These are phyloP conservation scores for Epichloe uncinata DNA, from an alignment of 2,329 filamentous ascomycete genomes.

Conservation along the genomic window DNA sequence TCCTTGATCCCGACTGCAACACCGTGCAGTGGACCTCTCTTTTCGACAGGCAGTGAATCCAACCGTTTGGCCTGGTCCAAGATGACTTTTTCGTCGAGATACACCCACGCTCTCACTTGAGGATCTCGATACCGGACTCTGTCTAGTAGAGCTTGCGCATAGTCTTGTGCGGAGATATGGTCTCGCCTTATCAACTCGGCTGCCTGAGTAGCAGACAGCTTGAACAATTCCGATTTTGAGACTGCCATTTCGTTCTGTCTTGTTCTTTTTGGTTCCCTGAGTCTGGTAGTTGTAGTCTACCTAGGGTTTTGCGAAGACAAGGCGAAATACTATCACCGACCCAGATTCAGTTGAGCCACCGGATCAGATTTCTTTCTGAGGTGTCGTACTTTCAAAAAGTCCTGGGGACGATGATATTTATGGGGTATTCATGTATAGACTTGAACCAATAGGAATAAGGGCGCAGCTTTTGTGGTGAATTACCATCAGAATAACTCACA, in stretches of 20 bases:
- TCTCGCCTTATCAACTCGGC: conserved; percentile 6
- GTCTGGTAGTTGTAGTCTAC: background rate
- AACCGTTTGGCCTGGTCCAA: conserved; percentile 35
- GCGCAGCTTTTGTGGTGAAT: background rate
- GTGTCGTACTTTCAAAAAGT: background rate
- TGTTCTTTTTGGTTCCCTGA: background rate
- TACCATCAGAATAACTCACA: background rate
- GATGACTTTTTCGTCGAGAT: conserved; percentile 31
- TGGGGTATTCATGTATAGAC: background rate
- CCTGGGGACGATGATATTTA: background rate
- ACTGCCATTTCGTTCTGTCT: background rate
- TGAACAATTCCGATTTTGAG: conserved; percentile 1
- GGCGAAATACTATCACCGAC: background rate
- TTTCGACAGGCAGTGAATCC: conserved; percentile 31
- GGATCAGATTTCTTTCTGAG: background rate
- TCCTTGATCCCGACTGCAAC: conserved; percentile 47
- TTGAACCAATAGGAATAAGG: background rate
- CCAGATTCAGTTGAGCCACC: background rate
- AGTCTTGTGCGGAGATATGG: conserved; percentile 32
- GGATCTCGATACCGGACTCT: conserved; percentile 31
- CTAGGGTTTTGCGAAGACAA: background rate
- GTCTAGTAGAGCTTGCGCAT: conserved; percentile 32
- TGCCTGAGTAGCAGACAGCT: conserved; percentile 4
- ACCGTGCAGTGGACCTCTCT: conserved; percentile 43
- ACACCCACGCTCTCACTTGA: conserved; percentile 36